Evolutionary conservation across 2,329 filamentous ascomycete species (phyloP).

Genomic region (Apiospora aurea): DNA sequence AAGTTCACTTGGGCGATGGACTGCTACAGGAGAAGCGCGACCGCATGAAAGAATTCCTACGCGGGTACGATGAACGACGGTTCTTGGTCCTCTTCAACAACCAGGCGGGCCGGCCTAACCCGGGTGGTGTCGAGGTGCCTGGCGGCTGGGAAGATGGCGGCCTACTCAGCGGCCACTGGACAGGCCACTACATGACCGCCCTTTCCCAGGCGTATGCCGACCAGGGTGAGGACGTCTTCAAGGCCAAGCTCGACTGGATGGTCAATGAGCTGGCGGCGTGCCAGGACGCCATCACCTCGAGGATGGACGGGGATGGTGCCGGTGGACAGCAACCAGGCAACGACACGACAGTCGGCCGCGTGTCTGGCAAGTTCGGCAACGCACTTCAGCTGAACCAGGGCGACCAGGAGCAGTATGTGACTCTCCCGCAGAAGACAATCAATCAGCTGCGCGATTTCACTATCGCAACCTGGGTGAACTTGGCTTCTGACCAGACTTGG

Average conservation of each 20-base stretch:
- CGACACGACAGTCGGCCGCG: slow-evolving; percentile 27
- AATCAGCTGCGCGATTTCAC: slow-evolving; percentile 35
- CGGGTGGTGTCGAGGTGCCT: slow-evolving; percentile 35
- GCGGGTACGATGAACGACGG: slow-evolving; percentile 39
- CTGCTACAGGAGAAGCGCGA: slow-evolving; percentile 44
- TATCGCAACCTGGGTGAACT: slow-evolving; percentile 33
- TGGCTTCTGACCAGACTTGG: slow-evolving; percentile 28
- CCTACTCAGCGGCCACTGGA: slow-evolving; percentile 44
- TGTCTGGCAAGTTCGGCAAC: slow-evolving; percentile 32
- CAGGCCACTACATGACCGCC: slow-evolving; percentile 43
- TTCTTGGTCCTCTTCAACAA: slow-evolving; percentile 44
- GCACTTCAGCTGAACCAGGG: slow-evolving; percentile 28
- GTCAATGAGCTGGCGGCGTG: slow-evolving; percentile 40
- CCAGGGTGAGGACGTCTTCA: slow-evolving; percentile 40
- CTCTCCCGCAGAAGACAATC: slow-evolving; percentile 33
- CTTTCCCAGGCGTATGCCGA: slow-evolving; percentile 44
- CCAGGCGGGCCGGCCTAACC: slow-evolving; percentile 41
- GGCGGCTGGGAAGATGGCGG: slow-evolving; percentile 46
- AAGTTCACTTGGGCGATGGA: slow-evolving; percentile 40
- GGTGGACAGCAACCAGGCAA: slow-evolving; percentile 16
- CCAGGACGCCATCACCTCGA: slow-evolving; percentile 41
- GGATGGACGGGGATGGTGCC: slow-evolving; percentile 32
- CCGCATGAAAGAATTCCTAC: slow-evolving; percentile 40
- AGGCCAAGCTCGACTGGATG: slow-evolving; percentile 44
- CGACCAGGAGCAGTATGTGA: slow-evolving; percentile 30